phyloP scores from a whole-genome alignment of 345 rosid species.

The Triadica sebifera region DNA sequence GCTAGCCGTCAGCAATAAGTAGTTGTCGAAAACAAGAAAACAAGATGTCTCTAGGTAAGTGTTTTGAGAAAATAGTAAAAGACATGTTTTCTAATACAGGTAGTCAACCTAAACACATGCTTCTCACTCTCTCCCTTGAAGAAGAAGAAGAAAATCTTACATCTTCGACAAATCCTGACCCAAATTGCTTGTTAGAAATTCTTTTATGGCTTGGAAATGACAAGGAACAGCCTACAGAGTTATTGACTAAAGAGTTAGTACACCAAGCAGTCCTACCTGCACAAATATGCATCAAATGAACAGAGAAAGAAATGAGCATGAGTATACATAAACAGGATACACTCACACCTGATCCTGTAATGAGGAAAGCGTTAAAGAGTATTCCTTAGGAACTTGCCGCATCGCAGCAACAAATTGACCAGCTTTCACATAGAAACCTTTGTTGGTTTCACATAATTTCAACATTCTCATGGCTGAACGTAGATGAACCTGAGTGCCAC shows the following conservation, averaged over 20 bases:
- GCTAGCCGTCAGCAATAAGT: not conserved
- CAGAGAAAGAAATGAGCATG: not conserved
- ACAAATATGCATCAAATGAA: not conserved
- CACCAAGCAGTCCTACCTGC: conserved; percentile 10
- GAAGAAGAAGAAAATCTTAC: conserved; percentile 37
- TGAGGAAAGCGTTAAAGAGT: conserved; percentile 60
- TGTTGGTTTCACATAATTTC: conserved; percentile 67
- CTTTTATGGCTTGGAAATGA: conserved; percentile 56
- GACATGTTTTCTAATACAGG: not conserved
- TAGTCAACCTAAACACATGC: not conserved
- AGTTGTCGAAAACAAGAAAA: not conserved
- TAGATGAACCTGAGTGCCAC: conserved; percentile 56
- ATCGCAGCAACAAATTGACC: conserved; percentile 82
- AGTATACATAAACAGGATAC: not conserved
- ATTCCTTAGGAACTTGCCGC: conserved; percentile 76
- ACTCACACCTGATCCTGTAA: conserved; percentile 71
- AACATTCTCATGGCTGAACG: conserved; percentile 73
- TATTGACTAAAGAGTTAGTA: conserved; percentile 14
- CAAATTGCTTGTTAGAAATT: conserved; percentile 51
- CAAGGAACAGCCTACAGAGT: conserved; percentile 68
- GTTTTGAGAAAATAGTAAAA: not conserved
- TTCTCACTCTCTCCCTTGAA: not conserved
- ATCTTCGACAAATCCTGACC: conserved; percentile 55
- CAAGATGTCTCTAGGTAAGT: not conserved
- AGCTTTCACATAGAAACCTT: conserved; percentile 87